phyloP scores from a whole-genome alignment of 2,329 filamentous ascomycete genomes.

The Calonectria fujianensis region DNA sequence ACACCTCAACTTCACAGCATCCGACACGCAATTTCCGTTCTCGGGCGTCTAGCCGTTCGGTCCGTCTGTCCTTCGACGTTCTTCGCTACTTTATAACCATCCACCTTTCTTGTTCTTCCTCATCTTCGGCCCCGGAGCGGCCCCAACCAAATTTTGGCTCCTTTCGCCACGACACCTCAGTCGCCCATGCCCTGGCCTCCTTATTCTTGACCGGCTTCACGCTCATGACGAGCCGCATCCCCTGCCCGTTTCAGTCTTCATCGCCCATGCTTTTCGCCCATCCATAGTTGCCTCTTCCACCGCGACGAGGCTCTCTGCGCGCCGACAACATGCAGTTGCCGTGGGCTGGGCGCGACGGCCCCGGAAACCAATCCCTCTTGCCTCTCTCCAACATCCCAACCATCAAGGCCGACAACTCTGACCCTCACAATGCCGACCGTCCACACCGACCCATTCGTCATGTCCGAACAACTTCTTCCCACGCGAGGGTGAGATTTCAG shows the following conservation, averaged over 20 bases:
- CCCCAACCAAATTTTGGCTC: conserved; percentile 16
- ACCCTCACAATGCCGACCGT: conserved; percentile 53
- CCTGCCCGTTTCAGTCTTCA: conserved; percentile 39
- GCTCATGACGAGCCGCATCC: conserved; percentile 53
- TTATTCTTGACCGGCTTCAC: conserved; percentile 41
- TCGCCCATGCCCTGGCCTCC: conserved; percentile 43
- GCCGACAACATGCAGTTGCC: conserved; percentile 61
- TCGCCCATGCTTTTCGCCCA: conserved; percentile 50
- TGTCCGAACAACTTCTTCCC: conserved; percentile 71
- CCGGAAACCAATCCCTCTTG: conserved; percentile 58
- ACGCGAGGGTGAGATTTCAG: conserved; percentile 69
- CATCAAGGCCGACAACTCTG: conserved; percentile 56
- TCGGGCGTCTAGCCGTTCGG: conserved; percentile 22
- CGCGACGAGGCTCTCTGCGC: conserved; percentile 46
- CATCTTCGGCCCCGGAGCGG: neutral
- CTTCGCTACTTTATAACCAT: conserved; percentile 36
- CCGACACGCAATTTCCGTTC: conserved; percentile 39
- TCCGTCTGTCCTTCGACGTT: conserved; percentile 36
- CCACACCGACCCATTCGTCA: conserved; percentile 59
- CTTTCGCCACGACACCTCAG: conserved; percentile 24
- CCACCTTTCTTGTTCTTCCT: conserved; percentile 1
- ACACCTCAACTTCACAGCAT: conserved; percentile 47
- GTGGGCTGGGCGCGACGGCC: conserved; percentile 59
- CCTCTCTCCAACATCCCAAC: conserved; percentile 60
- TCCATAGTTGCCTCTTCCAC: conserved; percentile 44